A percentile compares a stretch with the other conserved stretches of the same genome.
Evolutionary conservation across 1,284 basidiomycete genomes (phyloP).

Genomic region (Ustilago lituana): DNA sequence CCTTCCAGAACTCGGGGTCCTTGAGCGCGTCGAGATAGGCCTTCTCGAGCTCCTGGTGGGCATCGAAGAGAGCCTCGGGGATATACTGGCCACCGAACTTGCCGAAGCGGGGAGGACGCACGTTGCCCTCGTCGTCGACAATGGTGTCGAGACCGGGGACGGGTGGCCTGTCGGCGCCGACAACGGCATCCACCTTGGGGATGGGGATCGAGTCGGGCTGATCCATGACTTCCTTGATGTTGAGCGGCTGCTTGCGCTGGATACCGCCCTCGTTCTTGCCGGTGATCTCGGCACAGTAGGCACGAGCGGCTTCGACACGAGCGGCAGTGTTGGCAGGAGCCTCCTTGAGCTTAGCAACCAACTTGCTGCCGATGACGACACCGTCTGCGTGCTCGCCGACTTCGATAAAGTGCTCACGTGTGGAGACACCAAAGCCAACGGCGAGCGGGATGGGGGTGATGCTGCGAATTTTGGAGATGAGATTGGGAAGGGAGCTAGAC

Average conservation of each 20-base stretch:
- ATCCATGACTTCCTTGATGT: constrained; percentile 49
- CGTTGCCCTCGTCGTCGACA: constrained; percentile 49
- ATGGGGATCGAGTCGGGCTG: constrained; percentile 49
- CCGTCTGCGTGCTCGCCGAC: constrained; percentile 85
- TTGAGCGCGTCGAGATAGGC: constrained; percentile 86
- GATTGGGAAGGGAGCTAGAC: constrained; percentile 66
- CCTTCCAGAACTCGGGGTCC: constrained; percentile 92
- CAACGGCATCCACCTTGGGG: constrained; percentile 60
- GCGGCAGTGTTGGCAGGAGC: constrained; percentile 67
- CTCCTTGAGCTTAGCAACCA: constrained; percentile 82
- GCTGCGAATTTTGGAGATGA: constrained; percentile 66
- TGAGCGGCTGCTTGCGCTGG: constrained; percentile 54
- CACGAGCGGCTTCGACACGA: constrained; percentile 70
- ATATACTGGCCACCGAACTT: constrained; percentile 97
- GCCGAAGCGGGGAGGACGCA: constrained; percentile 82
- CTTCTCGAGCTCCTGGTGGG: constrained; percentile 86
- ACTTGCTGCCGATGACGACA: constrained; percentile 89
- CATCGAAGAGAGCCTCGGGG: constrained; percentile 91
- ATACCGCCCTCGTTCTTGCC: constrained; percentile 60
- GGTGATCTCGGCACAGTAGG: constrained; percentile 75
- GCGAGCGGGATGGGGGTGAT: constrained; percentile 81
- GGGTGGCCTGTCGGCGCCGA: constrained; percentile 46
- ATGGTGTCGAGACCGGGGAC: constrained; percentile 55
- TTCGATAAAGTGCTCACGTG: constrained; percentile 86
- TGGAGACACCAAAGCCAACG: constrained; percentile 95